Conservation (phyloP, 1,284 basidiomycete species). For the Papiliotrema flavescens region DNA sequence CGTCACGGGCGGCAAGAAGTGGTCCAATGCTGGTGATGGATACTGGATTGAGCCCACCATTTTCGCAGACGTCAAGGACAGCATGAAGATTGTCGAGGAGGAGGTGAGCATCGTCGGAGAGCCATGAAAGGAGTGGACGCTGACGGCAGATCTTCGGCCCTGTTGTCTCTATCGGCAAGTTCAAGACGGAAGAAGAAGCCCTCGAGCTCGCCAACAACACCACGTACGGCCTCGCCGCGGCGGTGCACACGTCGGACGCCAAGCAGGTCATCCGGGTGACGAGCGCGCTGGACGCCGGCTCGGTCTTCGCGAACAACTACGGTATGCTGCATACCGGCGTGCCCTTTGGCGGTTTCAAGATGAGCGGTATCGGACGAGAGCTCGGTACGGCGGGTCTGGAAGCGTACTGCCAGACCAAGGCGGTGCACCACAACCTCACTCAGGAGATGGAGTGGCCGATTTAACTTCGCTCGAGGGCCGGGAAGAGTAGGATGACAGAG, state of each 20-base stretch:
- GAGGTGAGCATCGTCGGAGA: conserved; percentile 24
- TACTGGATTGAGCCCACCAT: conserved; percentile 50
- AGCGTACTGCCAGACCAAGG: conserved; percentile 79
- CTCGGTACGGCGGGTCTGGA: conserved; percentile 83
- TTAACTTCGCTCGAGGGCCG: too few relatives aligned
- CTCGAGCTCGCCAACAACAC: conserved; percentile 78
- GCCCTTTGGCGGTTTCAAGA: conserved; percentile 92
- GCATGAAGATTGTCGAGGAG: conserved; percentile 42
- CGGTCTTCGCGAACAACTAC: conserved; percentile 84
- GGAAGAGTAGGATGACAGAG: too few relatives aligned
- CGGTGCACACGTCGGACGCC: conserved; percentile 82
- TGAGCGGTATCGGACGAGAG: conserved; percentile 73
- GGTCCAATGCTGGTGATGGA: conserved; percentile 34
- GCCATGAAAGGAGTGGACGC: background rate
- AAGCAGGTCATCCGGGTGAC: conserved; percentile 82
- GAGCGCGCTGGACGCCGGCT: conserved; percentile 73
- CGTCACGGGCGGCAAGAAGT: conserved; percentile 66
- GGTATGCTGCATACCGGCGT: conserved; percentile 74
- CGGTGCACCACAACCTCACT: conserved; percentile 69
- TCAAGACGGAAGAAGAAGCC: conserved; percentile 48
- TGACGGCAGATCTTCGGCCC: conserved; percentile 51
- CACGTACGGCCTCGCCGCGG: conserved; percentile 81
- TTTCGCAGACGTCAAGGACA: conserved; percentile 35
- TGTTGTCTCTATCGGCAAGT: conserved; percentile 49
- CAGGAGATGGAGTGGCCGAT: conserved; percentile 15